Evolutionary conservation across 1,284 basidiomycete genomes (phyloP).

Genomic region (Gomphus bonarii): DNA sequence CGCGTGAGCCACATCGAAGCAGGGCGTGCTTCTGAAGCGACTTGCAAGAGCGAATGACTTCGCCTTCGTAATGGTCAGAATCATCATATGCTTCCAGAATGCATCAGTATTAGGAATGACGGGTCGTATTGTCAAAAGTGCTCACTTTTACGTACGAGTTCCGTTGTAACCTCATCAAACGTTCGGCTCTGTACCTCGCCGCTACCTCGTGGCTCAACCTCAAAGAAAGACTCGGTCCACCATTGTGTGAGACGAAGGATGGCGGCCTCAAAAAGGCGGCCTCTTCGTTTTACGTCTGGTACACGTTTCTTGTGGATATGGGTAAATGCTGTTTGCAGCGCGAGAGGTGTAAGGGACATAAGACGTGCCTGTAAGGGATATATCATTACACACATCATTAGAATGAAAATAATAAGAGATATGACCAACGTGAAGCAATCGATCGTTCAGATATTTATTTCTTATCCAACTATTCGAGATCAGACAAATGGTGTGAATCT

Average conservation of each 20-base stretch:
- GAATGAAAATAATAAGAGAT: not conserved
- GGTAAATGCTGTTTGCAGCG: conserved; percentile 68
- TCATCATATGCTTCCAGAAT: conserved; percentile 19
- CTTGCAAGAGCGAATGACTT: conserved; percentile 66
- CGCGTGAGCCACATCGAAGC: conserved; percentile 72
- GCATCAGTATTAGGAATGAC: not conserved
- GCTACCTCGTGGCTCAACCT: conserved; percentile 34
- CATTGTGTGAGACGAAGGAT: conserved; percentile 66
- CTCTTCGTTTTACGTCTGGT: conserved; percentile 71
- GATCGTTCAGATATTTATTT: conserved; percentile 82
- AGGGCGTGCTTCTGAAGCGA: conserved; percentile 87
- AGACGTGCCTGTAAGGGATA: conserved; percentile 60
- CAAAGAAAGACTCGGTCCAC: conserved; percentile 74
- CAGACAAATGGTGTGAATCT: conserved; percentile 75
- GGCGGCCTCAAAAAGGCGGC: conserved; percentile 77
- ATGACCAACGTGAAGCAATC: conserved; percentile 63
- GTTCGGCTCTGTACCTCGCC: conserved; percentile 67
- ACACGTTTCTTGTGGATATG: conserved; percentile 76
- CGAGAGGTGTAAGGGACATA: conserved; percentile 73
- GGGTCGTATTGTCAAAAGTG: not conserved
- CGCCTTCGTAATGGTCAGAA: conserved; percentile 48
- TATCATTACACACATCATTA: conserved; percentile 14
- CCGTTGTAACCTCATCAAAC: conserved; percentile 57
- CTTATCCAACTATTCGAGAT: conserved; percentile 68
- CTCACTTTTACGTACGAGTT: conserved; percentile 24